These are phyloP conservation scores for Sicyos baderoa DNA, from an alignment of 306 rosid species.

Conservation along the genomic window DNA sequence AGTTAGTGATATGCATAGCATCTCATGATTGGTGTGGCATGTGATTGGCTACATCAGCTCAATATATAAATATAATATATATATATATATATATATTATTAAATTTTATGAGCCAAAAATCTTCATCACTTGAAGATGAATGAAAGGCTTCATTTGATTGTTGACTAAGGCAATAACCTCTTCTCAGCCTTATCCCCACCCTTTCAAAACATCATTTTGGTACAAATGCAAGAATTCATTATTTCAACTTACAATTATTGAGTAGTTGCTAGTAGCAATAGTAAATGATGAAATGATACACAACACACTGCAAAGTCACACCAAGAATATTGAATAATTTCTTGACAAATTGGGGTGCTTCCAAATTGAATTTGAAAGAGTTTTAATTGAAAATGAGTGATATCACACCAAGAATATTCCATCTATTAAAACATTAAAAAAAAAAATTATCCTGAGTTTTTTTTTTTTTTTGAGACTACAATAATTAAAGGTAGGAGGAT, in stretches of 20 bases:
- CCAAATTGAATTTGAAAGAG: too few relatives aligned
- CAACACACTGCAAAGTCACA: too few relatives aligned
- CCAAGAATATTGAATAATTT: too few relatives aligned
- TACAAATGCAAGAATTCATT: constrained; percentile 15
- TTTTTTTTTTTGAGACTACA: too few relatives aligned
- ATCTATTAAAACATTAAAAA: too few relatives aligned
- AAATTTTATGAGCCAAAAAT: neutral
- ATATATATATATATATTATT: too few relatives aligned
- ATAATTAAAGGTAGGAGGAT: too few relatives aligned
- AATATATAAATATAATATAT: neutral
- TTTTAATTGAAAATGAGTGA: too few relatives aligned
- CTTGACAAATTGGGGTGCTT: too few relatives aligned
- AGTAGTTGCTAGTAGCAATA: neutral
- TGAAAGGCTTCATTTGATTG: constrained; percentile 1
- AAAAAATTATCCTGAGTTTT: too few relatives aligned
- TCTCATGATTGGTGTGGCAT: constrained; percentile 17
- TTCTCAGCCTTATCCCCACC: neutral
- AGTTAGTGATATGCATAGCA: constrained; percentile 13
- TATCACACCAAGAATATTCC: too few relatives aligned
- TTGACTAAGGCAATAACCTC: constrained; percentile 9
- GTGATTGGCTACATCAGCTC: constrained; percentile 11
- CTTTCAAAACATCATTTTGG: neutral
- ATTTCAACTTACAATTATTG: constrained; percentile 15
- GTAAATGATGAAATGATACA: constrained; percentile 7
- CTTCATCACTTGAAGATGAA: neutral